A percentile compares a stretch with the other conserved stretches of the same genome.
phyloP scores from a whole-genome alignment of 108 stramenopile species.

The Cyclotella distinguenda region DNA sequence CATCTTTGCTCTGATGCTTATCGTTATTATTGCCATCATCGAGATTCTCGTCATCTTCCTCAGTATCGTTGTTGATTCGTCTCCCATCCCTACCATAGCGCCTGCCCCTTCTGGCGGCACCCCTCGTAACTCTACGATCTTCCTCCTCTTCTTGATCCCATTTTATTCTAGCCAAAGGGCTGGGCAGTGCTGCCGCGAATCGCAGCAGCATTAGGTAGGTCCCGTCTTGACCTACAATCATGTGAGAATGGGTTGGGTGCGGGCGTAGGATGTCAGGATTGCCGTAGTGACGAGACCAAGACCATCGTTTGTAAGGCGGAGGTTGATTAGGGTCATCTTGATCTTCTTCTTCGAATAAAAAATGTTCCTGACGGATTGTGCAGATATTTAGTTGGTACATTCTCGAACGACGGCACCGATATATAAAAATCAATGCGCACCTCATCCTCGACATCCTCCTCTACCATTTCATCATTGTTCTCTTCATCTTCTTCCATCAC shows the following conservation, averaged over 20 bases:
- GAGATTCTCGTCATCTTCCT: slow-evolving; percentile 15
- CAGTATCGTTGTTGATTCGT: background rate
- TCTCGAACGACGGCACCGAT: background rate
- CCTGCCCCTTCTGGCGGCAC: slow-evolving; percentile 11
- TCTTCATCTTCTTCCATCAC: slow-evolving; percentile 19
- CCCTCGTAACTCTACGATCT: slow-evolving; percentile 32
- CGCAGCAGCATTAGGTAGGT: slow-evolving; percentile 33
- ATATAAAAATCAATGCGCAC: slow-evolving; percentile 2
- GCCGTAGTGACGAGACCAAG: slow-evolving; percentile 45
- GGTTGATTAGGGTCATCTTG: slow-evolving; percentile 28
- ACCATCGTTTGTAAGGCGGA: slow-evolving; percentile 42
- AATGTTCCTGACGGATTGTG: slow-evolving; percentile 12
- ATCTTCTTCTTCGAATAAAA: slow-evolving; percentile 20
- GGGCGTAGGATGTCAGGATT: slow-evolving; percentile 41
- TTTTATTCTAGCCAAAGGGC: slow-evolving; percentile 40
- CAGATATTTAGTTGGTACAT: background rate
- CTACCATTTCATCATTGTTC: slow-evolving; percentile 19
- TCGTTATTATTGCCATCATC: slow-evolving; percentile 3
- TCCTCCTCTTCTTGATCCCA: slow-evolving; percentile 50
- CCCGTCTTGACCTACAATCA: slow-evolving; percentile 50
- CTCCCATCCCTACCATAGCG: background rate
- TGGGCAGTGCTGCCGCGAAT: slow-evolving; percentile 40
- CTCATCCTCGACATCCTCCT: slow-evolving; percentile 22
- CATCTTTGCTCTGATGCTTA: slow-evolving; percentile 6
- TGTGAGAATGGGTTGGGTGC: slow-evolving; percentile 41